Conservation (phyloP, 2,329 filamentous ascomycete species). For the Penicillium olsonii region DNA sequence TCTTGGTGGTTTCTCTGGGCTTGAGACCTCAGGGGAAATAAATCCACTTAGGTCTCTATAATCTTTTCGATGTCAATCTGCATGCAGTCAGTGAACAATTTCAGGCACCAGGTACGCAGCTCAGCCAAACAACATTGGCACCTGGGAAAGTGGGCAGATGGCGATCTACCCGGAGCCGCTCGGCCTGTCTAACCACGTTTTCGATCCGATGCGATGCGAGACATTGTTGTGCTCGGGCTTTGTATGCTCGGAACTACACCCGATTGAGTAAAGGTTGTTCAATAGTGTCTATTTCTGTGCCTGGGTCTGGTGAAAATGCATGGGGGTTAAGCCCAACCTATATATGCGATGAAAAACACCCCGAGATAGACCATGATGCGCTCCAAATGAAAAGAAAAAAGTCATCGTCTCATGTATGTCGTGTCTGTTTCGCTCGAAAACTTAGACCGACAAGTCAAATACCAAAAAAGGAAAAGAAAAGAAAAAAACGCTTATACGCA, state of each 20-base stretch:
- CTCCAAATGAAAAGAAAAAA: not conserved
- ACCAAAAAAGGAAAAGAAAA: too few relatives aligned
- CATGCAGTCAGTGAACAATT: not conserved
- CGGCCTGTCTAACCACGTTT: not conserved
- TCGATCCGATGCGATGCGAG: not conserved
- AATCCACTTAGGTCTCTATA: not conserved
- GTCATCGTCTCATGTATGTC: conserved; percentile 12
- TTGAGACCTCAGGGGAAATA: not conserved
- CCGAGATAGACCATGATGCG: not conserved
- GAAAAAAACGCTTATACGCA: not conserved
- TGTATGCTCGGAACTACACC: not conserved
- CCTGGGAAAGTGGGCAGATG: not conserved
- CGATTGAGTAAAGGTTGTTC: not conserved
- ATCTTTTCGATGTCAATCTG: not conserved
- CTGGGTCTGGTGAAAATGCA: not conserved
- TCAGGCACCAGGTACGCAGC: not conserved
- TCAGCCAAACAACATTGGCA: too few relatives aligned
- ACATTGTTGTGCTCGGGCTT: not conserved
- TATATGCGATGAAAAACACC: not conserved
- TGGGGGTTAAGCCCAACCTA: not conserved
- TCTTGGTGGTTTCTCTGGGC: not conserved
- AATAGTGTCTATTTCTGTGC: conserved; percentile 2
- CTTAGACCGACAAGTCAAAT: not conserved
- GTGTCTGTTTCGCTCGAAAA: conserved; percentile 1
- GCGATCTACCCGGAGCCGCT: not conserved